Percentiles rank a stretch among this genome's conserved stretches.
Evolutionary conservation across 2,329 filamentous ascomycete genomes (phyloP).

Genomic region (Exserohilum rostratum): DNA sequence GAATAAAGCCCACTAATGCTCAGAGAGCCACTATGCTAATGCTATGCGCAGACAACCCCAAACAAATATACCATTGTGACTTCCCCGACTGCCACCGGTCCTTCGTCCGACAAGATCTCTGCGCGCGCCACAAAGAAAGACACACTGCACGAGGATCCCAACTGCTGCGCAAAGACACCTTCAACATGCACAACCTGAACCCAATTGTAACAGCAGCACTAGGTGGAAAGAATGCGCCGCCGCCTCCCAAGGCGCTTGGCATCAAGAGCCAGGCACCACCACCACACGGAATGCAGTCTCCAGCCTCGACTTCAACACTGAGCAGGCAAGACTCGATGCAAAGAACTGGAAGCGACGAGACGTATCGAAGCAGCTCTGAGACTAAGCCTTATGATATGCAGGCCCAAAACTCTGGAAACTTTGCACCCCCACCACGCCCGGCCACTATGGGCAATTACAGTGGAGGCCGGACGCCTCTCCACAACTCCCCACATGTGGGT

Average conservation of each 20-base stretch:
- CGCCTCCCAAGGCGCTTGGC: constrained; percentile 24
- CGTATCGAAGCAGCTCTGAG: constrained; percentile 39
- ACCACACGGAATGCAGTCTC: constrained; percentile 43
- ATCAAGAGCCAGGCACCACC: constrained; percentile 28
- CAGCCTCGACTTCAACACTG: constrained; percentile 37
- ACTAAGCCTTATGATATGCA: constrained; percentile 47
- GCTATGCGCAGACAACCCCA: constrained; percentile 73
- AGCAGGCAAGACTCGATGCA: constrained; percentile 41
- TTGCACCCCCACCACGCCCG: constrained; percentile 46
- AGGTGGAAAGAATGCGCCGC: constrained; percentile 35
- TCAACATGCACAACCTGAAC: constrained; percentile 59
- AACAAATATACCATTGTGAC: constrained; percentile 93
- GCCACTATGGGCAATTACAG: constrained; percentile 41
- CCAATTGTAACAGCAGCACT: constrained; percentile 51
- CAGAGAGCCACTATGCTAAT: constrained; percentile 16
- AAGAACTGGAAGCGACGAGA: constrained; percentile 44
- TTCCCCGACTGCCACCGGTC: constrained; percentile 88
- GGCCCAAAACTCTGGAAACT: constrained; percentile 41
- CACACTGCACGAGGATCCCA: constrained; percentile 71
- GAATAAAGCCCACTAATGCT: not conserved
- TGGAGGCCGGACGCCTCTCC: constrained; percentile 38
- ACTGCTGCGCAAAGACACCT: constrained; percentile 73
- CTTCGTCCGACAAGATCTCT: constrained; percentile 92
- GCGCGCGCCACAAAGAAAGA: constrained; percentile 67
- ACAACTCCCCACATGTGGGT: constrained; percentile 46